Percentiles rank a stretch among this genome's conserved stretches.
Evolutionary conservation across 331 rosid species (phyloP).

Genomic region (Acacia concinna): DNA sequence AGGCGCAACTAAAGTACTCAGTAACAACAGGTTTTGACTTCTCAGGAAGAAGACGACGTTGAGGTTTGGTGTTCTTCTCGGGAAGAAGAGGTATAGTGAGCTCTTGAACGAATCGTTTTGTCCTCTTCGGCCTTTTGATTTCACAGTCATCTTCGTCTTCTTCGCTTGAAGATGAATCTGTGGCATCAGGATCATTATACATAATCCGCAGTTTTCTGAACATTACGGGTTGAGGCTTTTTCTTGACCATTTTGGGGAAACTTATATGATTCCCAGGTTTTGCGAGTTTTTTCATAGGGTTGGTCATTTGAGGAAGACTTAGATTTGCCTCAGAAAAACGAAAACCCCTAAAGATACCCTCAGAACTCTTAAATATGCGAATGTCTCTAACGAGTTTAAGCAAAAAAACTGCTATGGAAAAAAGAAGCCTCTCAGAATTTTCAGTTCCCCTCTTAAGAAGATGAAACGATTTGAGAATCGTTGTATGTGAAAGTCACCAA

Average conservation of each 20-base stretch:
- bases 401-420: not conserved
- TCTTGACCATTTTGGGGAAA: slow-evolving; percentile 21
- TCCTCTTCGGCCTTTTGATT: not conserved
- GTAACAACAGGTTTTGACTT: not conserved
- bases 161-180: slow-evolving; percentile 73
- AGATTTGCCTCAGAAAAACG: slow-evolving; percentile 23
- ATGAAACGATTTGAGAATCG: slow-evolving; percentile 54
- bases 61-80: not conserved
- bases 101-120: slow-evolving; percentile 37
- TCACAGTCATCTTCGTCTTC: slow-evolving; percentile 49
- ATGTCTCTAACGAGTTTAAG: not conserved
- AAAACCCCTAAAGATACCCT: slow-evolving; percentile 40
- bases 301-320: slow-evolving; percentile 38
- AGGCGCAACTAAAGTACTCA: slow-evolving; percentile 22
- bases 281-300: slow-evolving; percentile 32
- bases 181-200: slow-evolving; percentile 70
- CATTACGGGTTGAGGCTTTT: slow-evolving; percentile 18
- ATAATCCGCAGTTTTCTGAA: slow-evolving; percentile 57
- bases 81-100: slow-evolving; percentile 40
- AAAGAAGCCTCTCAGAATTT: slow-evolving; percentile 13
- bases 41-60: not conserved
- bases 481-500: slow-evolving; percentile 65
- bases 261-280: not conserved
- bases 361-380: not conserved
- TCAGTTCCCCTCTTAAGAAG: slow-evolving; percentile 69